These are phyloP conservation scores for Myriosclerotinia curreyana DNA, from an alignment of 2,329 filamentous ascomycete genomes.

Conservation along the genomic window DNA sequence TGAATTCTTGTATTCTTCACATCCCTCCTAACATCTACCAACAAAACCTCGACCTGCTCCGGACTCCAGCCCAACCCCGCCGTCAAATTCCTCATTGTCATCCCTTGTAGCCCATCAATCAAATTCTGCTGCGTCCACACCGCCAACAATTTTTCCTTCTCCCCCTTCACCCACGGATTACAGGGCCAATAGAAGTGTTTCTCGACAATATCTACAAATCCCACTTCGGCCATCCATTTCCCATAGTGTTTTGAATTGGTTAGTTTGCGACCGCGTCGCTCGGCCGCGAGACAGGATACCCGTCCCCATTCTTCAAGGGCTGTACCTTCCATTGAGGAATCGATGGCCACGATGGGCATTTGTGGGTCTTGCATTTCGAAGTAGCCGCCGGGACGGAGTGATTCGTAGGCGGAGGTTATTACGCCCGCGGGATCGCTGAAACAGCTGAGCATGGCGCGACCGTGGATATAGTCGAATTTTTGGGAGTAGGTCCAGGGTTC, in stretches of 20 bases:
- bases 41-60: constrained; percentile 42
- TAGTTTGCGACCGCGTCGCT: constrained; percentile 11
- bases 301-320: constrained; percentile 19
- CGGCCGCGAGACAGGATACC: constrained; percentile 10
- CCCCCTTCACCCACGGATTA: constrained; percentile 52
- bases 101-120: constrained; percentile 28
- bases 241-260: constrained; percentile 37
- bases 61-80: constrained; percentile 42
- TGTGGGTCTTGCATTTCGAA: constrained; percentile 26
- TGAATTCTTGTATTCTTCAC: constrained; percentile 41
- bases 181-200: constrained; percentile 49
- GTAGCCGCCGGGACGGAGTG: constrained; percentile 21
- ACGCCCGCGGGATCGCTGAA: constrained; percentile 42
- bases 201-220: constrained; percentile 52
- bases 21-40: constrained; percentile 42
- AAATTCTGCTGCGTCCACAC: constrained; percentile 32
- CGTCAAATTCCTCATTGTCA: constrained; percentile 41
- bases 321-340: constrained; percentile 7
- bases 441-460: constrained; percentile 43
- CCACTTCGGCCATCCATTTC: constrained; percentile 47
- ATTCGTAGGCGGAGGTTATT: constrained; percentile 23
- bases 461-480: constrained; percentile 52
- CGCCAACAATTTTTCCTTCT: constrained; percentile 51
- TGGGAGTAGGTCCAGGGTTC: constrained; percentile 47
- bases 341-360: constrained; percentile 10